phyloP scores from a whole-genome alignment of 768 basidiomycete genomes.

The Solioccasus polychromus region DNA sequence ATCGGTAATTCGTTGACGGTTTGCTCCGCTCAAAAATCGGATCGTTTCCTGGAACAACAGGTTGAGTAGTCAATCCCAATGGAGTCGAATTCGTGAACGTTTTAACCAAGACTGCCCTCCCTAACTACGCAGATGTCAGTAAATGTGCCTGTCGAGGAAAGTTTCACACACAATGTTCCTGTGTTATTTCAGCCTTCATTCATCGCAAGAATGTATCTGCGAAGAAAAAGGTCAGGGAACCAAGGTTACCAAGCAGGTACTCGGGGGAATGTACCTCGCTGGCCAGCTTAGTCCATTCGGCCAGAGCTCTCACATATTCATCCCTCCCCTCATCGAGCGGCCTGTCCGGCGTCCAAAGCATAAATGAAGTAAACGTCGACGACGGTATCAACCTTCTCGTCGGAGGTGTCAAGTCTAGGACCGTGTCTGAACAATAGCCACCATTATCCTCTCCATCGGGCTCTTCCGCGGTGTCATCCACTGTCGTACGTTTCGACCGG shows the following conservation, averaged over 20 bases:
- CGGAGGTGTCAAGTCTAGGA: neutral
- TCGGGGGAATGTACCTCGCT: conserved; percentile 46
- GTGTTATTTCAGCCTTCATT: conserved; percentile 1
- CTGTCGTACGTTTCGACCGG: conserved; percentile 23
- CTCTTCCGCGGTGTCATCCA: conserved; percentile 28
- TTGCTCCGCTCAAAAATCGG: no score
- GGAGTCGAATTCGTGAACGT: no score
- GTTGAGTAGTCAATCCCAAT: no score
- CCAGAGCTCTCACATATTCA: conserved; percentile 65
- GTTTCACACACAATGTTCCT: neutral
- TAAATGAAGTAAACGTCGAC: conserved; percentile 61
- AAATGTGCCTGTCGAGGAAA: no score
- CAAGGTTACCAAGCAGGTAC: no score
- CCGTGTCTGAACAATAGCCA: conserved; percentile 12
- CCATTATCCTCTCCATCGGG: conserved; percentile 23
- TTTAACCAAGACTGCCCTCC: no score
- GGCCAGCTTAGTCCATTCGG: conserved; percentile 69
- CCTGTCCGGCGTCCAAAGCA: conserved; percentile 75
- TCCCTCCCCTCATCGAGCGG: conserved; percentile 67
- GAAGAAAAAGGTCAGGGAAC: neutral
- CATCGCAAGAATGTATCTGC: conserved; percentile 28
- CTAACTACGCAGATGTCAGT: neutral
- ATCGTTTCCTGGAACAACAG: no score
- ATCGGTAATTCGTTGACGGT: no score
- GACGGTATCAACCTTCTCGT: conserved; percentile 43